Conservation (phyloP, 345 rosid species). For the Brassica incana region DNA sequence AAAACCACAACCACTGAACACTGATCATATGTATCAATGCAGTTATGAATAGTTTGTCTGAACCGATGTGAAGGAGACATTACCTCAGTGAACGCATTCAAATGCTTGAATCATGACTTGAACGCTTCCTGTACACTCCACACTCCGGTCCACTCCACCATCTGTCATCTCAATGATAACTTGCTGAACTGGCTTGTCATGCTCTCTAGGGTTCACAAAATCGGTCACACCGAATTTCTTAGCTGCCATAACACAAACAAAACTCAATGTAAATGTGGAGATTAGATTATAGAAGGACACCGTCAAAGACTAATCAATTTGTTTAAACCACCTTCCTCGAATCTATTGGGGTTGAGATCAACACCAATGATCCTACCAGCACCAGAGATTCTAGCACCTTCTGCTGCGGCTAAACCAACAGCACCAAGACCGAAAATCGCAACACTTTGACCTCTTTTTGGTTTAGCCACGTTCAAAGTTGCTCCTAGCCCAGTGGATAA, state of each 20-base stretch:
- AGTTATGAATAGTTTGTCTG: not conserved
- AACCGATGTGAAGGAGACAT: conserved; percentile 1
- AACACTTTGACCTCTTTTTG: conserved; percentile 61
- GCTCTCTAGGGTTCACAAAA: conserved; percentile 66
- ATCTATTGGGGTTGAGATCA: conserved; percentile 63
- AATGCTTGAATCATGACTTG: conserved; percentile 85
- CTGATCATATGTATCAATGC: no score
- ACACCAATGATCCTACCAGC: conserved; percentile 77
- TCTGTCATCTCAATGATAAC: conserved; percentile 73
- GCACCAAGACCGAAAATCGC: conserved; percentile 77
- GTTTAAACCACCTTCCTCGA: conserved; percentile 40
- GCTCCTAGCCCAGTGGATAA: conserved; percentile 81
- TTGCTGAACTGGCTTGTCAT: conserved; percentile 70
- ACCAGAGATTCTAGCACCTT: conserved; percentile 70
- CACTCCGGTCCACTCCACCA: conserved; percentile 79
- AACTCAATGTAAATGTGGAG: conserved; percentile 1
- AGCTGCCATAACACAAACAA: conserved; percentile 45
- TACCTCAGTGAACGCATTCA: conserved; percentile 89
- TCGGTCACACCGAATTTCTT: conserved; percentile 67
- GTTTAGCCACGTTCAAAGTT: conserved; percentile 76
- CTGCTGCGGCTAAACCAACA: conserved; percentile 82
- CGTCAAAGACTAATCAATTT: not conserved
- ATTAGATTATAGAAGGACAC: not conserved
- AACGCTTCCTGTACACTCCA: conserved; percentile 73
- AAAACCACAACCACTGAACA: no score